phyloP scores from a whole-genome alignment of 768 basidiomycete species.

The Exidia glandulosa region DNA sequence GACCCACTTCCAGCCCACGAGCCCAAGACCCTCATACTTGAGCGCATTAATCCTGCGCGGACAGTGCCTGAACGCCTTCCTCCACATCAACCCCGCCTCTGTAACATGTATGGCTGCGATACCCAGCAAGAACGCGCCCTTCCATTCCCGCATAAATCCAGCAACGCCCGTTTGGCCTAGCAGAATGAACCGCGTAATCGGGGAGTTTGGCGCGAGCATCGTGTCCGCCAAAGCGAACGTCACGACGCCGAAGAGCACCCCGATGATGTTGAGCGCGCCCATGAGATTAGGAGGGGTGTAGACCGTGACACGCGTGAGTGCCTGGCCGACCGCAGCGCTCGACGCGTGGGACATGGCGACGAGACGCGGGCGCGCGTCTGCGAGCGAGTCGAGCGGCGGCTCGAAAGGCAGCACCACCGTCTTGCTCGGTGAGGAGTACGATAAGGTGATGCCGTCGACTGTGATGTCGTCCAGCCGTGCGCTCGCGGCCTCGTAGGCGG shows the following conservation, averaged over 20 bases:
- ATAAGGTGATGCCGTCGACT: neutral
- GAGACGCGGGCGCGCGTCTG: neutral
- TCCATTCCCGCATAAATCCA: neutral
- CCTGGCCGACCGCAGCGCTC: neutral
- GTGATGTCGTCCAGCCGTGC: neutral
- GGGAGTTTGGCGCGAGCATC: neutral
- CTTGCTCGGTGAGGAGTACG: neutral
- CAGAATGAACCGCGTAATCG: neutral
- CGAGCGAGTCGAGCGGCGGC: neutral
- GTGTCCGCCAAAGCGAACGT: neutral
- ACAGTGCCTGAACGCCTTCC: neutral
- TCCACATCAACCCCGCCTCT: neutral
- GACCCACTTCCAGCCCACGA: neutral
- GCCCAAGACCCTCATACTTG: neutral
- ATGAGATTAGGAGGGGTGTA: neutral
- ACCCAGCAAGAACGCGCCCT: neutral
- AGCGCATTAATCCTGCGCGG: neutral
- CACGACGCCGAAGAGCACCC: neutral
- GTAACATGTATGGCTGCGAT: neutral
- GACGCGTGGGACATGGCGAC: neutral
- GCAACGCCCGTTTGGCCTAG: neutral
- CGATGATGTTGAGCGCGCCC: neutral
- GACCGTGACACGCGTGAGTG: neutral
- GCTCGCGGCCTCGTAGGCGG: neutral
- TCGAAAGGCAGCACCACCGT: neutral